Base-by-base conservation (phyloP, 352 stramenopile species). In the Pythium rishiriense region DNA sequence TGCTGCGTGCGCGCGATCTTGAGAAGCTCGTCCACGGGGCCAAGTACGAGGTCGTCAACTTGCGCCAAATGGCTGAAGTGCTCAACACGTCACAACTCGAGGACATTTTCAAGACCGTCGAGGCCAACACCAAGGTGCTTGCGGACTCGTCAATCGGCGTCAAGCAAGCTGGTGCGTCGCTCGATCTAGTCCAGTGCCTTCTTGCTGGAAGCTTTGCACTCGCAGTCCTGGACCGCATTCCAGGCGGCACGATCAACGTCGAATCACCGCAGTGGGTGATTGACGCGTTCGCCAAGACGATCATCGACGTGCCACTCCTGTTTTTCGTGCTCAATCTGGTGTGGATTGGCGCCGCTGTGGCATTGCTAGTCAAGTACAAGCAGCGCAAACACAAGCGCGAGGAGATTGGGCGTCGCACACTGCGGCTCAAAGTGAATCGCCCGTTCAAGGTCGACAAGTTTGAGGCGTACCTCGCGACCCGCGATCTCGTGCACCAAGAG, bases 191-290 rank as follows among this genome's bases (percentile, higher is more conserved):
- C 0, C 89, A 98, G 65, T 59, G 96, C 9, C 76, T 98, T 21
- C 88, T 98, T 37, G 85, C 88, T 28, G 94, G 87, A 2, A 91
- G 89, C 45, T 87, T 99, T 42, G 91, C 93, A 3, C 97, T 98
- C 70, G 88, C 93, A 26, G 67, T 98, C 10, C 67, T 98, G 28
- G 95, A 99, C 68, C 85, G 94, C 29, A 72, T 98, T 31, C 97
- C 93, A 9, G 95, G 94, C 15, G 82, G 87, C n/a, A 81, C 53
- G 21, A 93, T 96, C 79, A 93, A 93, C 48, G 80, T 98, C 4
- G 72, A 94, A 4, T 93, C 97, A 76, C 78, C 89, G 19, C 68
- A 74, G 29, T 97, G 86, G 87, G 75, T 94, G 15, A 48, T 90
- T 2, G 60, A 58, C 19, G 66, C 61, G 0, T 78, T 90, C 12